Evolutionary conservation across 805 yeast species (phyloP), one percentile per base, ranked within the genome.

Genomic region (Cyberlindnera petersonii): DNA sequence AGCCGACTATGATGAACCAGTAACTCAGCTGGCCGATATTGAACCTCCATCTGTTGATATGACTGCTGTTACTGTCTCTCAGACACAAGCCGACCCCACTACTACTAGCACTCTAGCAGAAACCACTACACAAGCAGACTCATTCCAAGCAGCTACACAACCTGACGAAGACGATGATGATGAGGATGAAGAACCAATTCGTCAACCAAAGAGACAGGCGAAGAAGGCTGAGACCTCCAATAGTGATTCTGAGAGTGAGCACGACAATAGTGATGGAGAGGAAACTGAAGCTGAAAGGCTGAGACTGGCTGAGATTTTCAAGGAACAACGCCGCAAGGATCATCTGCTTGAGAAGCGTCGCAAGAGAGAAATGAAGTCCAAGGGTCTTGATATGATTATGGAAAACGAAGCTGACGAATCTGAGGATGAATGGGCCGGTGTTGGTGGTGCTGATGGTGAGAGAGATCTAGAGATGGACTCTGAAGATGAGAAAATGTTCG

Each of bases 361-460:
- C 36, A 72, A 63, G 40, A 51, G 64, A 45, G 84, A 77, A 44
- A 60, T 81, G 66, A 82, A 74, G 45, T 64, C 72, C 21, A 69
- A 63, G 41, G 89, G 89, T 3, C 48, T 79, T 15, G 69, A 69
- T 37, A 68, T 74, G 19, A 71, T 86, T 38, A 67, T 85, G 56
- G 91, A 86, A 52, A 80, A 82, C 34, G 93, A 85, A 65, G 95
- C 95, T 31, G 88, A 76, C 49, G 95, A 86, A 64, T 83, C 93
- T 26, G 94, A 86, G 44, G 95, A 86, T 66, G 95, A 86, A 64
- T 86, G 87, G 85, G 74, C 74, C 35, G 94, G 93, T 4, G 52
- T 82, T 34, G 93, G 91, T 47, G 94, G 94, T 43, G 66, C 55
- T 6, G 89, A 82, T 49, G 83, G 79, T 9, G 69, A 67, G 36